These are phyloP conservation scores for Solanum pinnatisectum DNA, from an alignment of 257 asterid genomes.

Conservation along the genomic window DNA sequence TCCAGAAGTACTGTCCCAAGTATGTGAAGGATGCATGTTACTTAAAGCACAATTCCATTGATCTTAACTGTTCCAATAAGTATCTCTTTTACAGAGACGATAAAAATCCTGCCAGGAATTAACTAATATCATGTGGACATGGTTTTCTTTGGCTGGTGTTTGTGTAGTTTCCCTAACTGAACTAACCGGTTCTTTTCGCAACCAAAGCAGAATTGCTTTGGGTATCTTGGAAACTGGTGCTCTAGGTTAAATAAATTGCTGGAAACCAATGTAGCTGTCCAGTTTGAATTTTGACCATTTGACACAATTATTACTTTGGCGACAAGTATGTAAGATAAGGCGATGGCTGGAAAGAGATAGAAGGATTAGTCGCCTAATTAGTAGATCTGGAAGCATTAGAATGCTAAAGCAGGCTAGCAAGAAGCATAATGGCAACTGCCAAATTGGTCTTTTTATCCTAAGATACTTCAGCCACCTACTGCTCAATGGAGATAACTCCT, in stretches of 20 bases:
- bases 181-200: background rate
- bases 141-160: background rate
- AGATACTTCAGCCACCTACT: background rate
- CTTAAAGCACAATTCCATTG: background rate
- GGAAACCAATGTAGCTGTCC: background rate
- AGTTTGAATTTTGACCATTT: background rate
- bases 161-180: background rate
- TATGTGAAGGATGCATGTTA: background rate
- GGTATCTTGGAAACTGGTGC: background rate
- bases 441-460: background rate
- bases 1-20: background rate
- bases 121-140: background rate
- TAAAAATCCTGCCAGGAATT: background rate
- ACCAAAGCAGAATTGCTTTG: background rate
- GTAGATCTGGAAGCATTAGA: background rate
- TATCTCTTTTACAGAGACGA: background rate
- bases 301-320: background rate
- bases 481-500: background rate
- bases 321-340: background rate
- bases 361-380: background rate
- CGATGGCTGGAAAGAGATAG: background rate
- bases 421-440: background rate
- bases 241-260: background rate
- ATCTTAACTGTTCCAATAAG: background rate
- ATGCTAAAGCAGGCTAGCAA: background rate